Base-by-base conservation (phyloP, 495 filamentous ascomycete genomes). In the Entonaema liquescens region DNA sequence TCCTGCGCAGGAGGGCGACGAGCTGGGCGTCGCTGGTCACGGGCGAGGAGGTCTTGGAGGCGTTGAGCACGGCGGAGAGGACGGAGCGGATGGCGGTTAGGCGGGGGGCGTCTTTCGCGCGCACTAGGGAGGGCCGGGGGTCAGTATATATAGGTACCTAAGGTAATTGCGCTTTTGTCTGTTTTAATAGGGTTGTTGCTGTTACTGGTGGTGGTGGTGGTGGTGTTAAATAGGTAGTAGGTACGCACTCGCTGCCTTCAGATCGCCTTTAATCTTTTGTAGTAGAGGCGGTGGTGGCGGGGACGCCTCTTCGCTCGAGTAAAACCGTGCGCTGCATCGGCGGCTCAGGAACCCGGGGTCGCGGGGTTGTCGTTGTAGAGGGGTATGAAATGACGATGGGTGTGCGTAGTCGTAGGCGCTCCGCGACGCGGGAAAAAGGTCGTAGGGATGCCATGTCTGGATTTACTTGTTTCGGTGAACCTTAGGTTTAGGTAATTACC, bases 21-120 rank as follows among this genome's bases (percentile, higher is more conserved):
- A 89, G 80, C 61, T 87, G 84, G 58, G 80, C 76, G 77, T 90
- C 87, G 26, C 85, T 88, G 52, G 74, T 79, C 57, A 88, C 81
- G 12, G 88, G 87, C 25, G 71, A 73, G n/a, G 77, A 42, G 0
- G 86, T 87, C 72, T 89, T 89, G 71, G 82, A 84, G 53, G 86
- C 86, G 76, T 89, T 89, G 68, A 83, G 82, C 7, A 80, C 80
- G 19, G 83, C 80, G 17, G 85, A 70, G 33, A 89, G 79, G 60
- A 89, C 72, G n/a, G 81, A 71, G 61, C 87, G 85, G 52, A 89
- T 78, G 13, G 88, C 88, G 52, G 79, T 71, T 19, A 89, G 82
- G 19, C 85, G 80, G 26, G 81, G 77, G 50, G 84, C 78, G 70
- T 88, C 86, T 76, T 89, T 90, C 47, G 78, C 79, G 42, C 83